phyloP scores from a whole-genome alignment of 192 early-diverging fungal genomes.

The Linnemannia zychae region DNA sequence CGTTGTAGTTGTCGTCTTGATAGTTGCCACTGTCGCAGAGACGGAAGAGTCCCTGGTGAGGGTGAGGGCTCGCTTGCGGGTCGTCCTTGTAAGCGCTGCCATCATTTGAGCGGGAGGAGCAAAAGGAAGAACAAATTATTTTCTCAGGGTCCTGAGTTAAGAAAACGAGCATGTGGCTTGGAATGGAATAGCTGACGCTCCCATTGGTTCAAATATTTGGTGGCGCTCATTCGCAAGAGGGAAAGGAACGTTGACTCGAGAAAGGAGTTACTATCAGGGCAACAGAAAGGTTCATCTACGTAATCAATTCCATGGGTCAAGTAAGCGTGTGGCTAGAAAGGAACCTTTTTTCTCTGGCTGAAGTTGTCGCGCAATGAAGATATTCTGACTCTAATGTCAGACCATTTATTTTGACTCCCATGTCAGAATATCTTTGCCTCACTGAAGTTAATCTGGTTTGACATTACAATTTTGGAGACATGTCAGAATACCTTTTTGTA shows the following conservation, averaged over 20 bases:
- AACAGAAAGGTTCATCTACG: no score
- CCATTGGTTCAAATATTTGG: background rate
- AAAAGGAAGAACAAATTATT: constrained; percentile 1
- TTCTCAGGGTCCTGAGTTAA: background rate
- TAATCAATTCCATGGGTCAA: no score
- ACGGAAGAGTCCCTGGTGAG: background rate
- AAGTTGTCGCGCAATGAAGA: no score
- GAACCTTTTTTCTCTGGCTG: no score
- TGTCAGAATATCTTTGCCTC: no score
- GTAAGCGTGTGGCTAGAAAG: no score
- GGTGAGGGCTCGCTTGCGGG: constrained; percentile 35
- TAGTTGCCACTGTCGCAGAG: background rate
- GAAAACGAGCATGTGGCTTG: background rate
- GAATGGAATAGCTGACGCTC: background rate
- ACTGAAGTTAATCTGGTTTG: no score
- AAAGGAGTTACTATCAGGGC: background rate
- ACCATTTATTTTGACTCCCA: no score
- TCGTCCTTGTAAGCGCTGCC: constrained; percentile 33
- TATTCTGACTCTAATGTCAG: no score
- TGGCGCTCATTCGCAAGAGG: background rate
- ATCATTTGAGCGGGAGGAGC: constrained; percentile 6
- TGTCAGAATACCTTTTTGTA: no score
- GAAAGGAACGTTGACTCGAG: background rate
- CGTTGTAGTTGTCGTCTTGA: background rate
- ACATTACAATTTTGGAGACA: no score